Conservation (phyloP, 2,329 filamentous ascomycete species). For the Diaporthe nobilis region DNA sequence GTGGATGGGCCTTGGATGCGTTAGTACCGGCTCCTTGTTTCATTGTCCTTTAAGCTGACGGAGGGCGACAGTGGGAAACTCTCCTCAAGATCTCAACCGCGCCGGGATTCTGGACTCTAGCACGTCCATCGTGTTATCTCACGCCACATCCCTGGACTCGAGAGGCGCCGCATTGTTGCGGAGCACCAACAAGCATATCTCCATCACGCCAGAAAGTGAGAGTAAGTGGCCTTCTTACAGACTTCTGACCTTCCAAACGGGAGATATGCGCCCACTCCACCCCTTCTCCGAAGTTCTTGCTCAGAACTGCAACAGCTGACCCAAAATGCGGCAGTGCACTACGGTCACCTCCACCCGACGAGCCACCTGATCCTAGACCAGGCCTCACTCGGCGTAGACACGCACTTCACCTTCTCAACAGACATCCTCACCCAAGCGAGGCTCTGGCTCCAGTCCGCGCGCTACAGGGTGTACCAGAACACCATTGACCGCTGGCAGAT, state of each 20-base stretch:
- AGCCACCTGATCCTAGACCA: conserved; percentile 64
- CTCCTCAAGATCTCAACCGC: not conserved
- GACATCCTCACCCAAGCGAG: conserved; percentile 67
- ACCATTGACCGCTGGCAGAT: conserved; percentile 55
- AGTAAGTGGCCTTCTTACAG: conserved; percentile 40
- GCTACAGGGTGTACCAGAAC: conserved; percentile 56
- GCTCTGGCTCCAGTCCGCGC: conserved; percentile 65
- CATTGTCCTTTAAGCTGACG: not conserved
- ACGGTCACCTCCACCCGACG: conserved; percentile 63
- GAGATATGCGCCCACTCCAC: not conserved
- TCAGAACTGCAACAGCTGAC: not conserved
- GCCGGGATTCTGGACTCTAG: conserved; percentile 57
- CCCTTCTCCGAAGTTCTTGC: not conserved
- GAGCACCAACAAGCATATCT: conserved; percentile 65
- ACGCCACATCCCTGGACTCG: conserved; percentile 61
- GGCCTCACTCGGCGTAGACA: conserved; percentile 67
- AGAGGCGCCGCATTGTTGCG: conserved; percentile 59
- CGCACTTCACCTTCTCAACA: conserved; percentile 65
- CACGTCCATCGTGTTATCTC: conserved; percentile 66
- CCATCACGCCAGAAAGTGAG: conserved; percentile 71
- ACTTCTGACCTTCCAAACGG: not conserved
- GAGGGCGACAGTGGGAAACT: not conserved
- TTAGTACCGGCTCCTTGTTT: not conserved
- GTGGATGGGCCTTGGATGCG: not conserved
- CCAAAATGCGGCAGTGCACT: conserved; percentile 56